Conservation (phyloP, 2,329 filamentous ascomycete genomes). For the Aspergillus calidoustus region DNA sequence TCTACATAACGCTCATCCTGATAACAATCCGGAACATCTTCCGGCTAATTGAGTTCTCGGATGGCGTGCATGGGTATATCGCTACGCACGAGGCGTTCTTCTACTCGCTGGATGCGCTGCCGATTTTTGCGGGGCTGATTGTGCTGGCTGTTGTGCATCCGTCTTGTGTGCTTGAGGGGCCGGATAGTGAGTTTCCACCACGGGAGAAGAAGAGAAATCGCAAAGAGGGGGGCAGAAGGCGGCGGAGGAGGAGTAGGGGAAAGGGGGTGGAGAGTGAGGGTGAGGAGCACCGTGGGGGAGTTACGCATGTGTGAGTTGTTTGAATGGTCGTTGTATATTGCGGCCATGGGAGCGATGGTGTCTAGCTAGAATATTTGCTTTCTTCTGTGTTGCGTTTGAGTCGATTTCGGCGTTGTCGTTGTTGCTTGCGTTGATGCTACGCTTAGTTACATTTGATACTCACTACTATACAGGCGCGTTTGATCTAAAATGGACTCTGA, state of each 20-base stretch:
- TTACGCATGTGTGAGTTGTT: neutral
- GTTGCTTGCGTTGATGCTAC: neutral
- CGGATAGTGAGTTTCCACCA: neutral
- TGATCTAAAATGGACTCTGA: conserved; percentile 15
- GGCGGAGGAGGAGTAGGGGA: neutral
- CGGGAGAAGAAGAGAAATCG: neutral
- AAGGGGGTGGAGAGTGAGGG: neutral
- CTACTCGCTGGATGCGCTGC: conserved; percentile 1
- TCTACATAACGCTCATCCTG: neutral
- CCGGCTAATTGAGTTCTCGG: conserved; percentile 4
- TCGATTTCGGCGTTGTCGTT: neutral
- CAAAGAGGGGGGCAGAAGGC: neutral
- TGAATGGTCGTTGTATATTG: too few relatives aligned
- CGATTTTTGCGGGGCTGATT: neutral
- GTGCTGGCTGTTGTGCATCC: neutral
- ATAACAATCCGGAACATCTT: conserved; percentile 4
- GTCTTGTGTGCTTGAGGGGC: neutral
- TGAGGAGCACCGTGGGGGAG: neutral
- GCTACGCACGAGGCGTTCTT: conserved; percentile 3
- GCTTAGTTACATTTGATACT: neutral
- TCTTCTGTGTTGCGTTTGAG: neutral
- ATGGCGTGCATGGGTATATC: neutral
- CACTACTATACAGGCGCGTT: neutral
- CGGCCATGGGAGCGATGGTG: too few relatives aligned
- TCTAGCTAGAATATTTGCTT: too few relatives aligned